Conservation (phyloP, 352 stramenopile species). For the Phytophthora boehmeriae region DNA sequence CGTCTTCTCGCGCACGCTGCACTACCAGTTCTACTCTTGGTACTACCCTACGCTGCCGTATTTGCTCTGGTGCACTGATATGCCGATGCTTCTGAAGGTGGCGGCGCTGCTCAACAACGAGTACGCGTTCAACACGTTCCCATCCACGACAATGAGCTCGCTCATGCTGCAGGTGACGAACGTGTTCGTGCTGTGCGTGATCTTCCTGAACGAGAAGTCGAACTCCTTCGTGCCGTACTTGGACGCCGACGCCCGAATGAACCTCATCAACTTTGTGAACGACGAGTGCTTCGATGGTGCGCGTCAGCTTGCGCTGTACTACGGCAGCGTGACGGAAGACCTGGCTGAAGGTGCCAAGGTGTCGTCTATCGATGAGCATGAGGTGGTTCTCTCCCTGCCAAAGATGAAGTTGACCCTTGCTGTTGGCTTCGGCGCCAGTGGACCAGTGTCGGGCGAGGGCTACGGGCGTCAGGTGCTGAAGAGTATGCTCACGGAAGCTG, state of each 20-base stretch:
- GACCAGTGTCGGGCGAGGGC: conserved; percentile 71
- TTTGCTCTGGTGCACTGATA: conserved; percentile 91
- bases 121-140: conserved; percentile 97
- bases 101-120: conserved; percentile 86
- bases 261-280: conserved; percentile 78
- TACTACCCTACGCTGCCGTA: conserved; percentile 97
- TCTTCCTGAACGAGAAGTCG: conserved; percentile 72
- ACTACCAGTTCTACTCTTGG: conserved; percentile 99
- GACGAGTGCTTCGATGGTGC: conserved; percentile 78
- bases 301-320: conserved; percentile 79
- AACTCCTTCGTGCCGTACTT: conserved; percentile 76
- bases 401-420: conserved; percentile 87
- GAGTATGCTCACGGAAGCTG: conserved; percentile 70
- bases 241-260: conserved; percentile 73
- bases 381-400: conserved; percentile 72
- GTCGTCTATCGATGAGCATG: conserved; percentile 83
- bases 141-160: conserved; percentile 91
- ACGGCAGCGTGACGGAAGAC: conserved; percentile 83
- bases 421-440: conserved; percentile 82
- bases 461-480: conserved; percentile 74
- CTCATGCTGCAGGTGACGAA: conserved; percentile 93
- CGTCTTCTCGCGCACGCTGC: conserved; percentile 95
- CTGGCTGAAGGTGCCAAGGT: conserved; percentile 62
- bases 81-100: conserved; percentile 83
- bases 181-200: conserved; percentile 78